Base-by-base conservation (phyloP, 2,329 filamentous ascomycete genomes). In the Botrytis sinoallii region DNA sequence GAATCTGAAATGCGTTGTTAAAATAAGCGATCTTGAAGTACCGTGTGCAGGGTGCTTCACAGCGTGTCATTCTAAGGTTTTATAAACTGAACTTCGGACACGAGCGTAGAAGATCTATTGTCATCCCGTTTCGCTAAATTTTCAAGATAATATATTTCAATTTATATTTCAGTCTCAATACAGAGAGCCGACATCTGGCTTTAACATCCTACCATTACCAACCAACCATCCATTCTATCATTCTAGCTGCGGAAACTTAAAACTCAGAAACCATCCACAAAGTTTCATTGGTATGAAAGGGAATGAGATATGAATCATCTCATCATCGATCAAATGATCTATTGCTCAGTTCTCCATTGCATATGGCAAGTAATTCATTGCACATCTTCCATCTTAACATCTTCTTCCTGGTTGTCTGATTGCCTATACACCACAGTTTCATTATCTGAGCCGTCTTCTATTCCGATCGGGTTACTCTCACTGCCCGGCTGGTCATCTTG, bases 1-100 rank as follows among this genome's bases (percentile, higher is more conserved):
- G n/a, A n/a, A n/a, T 14, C 10, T 14, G 22, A n/a, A 14, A n/a
- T n/a, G 1, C 3, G n/a, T 52, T 7, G 2, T 5, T 10, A 12
- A n/a, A 4, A 52, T 25, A n/a, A 52, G 12, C 4, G 25, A 0
- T n/a, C 10, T 25, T 14, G 10, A 4, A n/a, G n/a, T n/a, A 22
- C 20, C 6, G 2, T 25, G 0, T 6, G 4, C 25, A 52, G 10
- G 12, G 4, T n/a, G 0, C 14, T 25, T 52, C 10, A 52, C 48
- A 14, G 14, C 1, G 4, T n/a, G 4, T 52, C 25, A 52, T 52
- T 52, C 25, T 55, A 18, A 25, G 52, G 0, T 18, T 1, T 55
- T 8, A 4, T 14, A 29, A 8, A 18, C 1, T n/a, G 12, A n/a
- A 55, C 29, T 16, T 29, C 6, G 14, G 3, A 16, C 2, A 29